phyloP scores from a whole-genome alignment of 352 stramenopile species.

The Saprolegnia diclina region DNA sequence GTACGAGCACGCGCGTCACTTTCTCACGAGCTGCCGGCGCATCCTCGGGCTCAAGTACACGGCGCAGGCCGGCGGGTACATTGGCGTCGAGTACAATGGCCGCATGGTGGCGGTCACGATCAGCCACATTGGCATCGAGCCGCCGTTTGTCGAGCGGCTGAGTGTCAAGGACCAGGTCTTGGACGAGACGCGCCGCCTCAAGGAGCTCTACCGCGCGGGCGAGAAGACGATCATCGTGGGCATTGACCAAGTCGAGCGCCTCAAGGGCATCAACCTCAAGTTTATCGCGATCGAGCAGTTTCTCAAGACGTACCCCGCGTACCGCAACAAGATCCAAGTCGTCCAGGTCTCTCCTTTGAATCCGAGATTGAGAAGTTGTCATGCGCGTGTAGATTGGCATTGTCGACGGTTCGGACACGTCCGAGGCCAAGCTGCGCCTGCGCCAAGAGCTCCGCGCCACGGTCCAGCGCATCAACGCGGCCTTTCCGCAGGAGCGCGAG shows the following conservation, averaged over 20 bases:
- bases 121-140: slow-evolving; percentile 97
- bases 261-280: slow-evolving; percentile 98
- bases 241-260: slow-evolving; percentile 92
- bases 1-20: slow-evolving; percentile 97
- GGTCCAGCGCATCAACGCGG: slow-evolving; percentile 68
- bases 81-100: slow-evolving; percentile 96
- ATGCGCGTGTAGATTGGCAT: slow-evolving; percentile 41
- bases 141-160: slow-evolving; percentile 71
- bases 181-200: slow-evolving; percentile 39
- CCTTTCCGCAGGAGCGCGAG: slow-evolving; percentile 40
- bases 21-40: slow-evolving; percentile 93
- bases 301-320: slow-evolving; percentile 74
- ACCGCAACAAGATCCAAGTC: slow-evolving; percentile 78
- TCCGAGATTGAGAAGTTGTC: background rate
- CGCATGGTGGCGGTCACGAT: slow-evolving; percentile 95
- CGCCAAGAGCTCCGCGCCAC: slow-evolving; percentile 51
- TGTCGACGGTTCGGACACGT: slow-evolving; percentile 66
- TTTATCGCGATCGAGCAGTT: slow-evolving; percentile 95
- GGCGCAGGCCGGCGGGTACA: slow-evolving; percentile 86
- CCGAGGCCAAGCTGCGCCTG: slow-evolving; percentile 57
- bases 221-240: slow-evolving; percentile 86
- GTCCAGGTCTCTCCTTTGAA: slow-evolving; percentile 42
- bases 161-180: slow-evolving; percentile 49
- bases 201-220: slow-evolving; percentile 47
- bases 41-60: slow-evolving; percentile 86